A percentile compares a stretch with the other conserved stretches of the same genome.
These are phyloP conservation scores for Capillidium rhysosporum DNA, from an alignment of 371 early-diverging fungal genomes.

Conservation along the genomic window DNA sequence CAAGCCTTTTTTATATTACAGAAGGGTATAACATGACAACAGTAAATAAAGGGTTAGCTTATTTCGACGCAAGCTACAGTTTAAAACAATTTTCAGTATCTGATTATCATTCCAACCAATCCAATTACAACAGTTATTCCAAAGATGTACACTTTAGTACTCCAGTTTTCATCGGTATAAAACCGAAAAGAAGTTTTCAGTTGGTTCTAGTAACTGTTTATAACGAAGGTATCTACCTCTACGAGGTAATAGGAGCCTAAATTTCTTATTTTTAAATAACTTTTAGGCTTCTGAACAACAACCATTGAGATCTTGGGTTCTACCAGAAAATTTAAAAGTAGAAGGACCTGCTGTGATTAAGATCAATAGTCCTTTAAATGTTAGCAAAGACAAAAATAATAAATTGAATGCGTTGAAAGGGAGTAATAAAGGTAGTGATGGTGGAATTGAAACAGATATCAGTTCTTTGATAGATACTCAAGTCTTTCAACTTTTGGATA, in stretches of 20 bases:
- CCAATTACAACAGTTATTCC: no score
- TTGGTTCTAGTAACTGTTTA: not conserved
- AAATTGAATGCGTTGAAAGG: not conserved
- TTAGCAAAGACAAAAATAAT: not conserved
- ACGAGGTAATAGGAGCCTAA: not conserved
- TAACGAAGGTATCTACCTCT: constrained; percentile 3
- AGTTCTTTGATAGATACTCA: not conserved
- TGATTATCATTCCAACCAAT: no score
- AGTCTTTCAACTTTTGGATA: constrained; percentile 3
- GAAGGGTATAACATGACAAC: no score
- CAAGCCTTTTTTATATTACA: no score
- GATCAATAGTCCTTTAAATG: not conserved
- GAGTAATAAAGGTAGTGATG: not conserved
- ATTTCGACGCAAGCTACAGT: no score
- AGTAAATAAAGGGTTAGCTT: no score
- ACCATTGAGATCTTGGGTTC: not conserved
- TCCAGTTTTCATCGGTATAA: not conserved
- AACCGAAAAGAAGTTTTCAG: not conserved
- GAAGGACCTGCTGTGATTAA: not conserved
- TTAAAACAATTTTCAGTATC: no score
- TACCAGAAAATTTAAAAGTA: not conserved
- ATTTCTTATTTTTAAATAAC: not conserved
- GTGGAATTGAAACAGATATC: constrained; percentile 1
- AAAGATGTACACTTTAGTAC: no score
- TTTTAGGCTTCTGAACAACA: constrained; percentile 1